These are phyloP conservation scores for Zalaria sp. DNA, from an alignment of 2,329 filamentous ascomycete genomes.

Conservation along the genomic window DNA sequence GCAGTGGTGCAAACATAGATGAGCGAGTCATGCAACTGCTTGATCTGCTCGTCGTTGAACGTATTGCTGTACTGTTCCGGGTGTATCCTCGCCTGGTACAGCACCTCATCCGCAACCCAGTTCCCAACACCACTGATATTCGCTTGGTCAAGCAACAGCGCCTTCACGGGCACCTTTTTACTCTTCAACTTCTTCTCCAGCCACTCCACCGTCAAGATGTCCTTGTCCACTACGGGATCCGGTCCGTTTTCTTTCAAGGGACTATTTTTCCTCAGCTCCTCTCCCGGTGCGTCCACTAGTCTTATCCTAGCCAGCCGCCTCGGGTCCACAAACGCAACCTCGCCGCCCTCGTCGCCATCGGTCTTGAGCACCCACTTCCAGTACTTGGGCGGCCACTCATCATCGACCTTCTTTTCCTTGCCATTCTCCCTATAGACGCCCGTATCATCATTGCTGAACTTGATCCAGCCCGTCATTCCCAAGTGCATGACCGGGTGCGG, in stretches of 20 bases:
- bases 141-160: slow-evolving; percentile 72
- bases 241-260: slow-evolving; percentile 87
- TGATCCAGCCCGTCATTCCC: slow-evolving; percentile 61
- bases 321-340: slow-evolving; percentile 70
- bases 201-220: slow-evolving; percentile 64
- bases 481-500: slow-evolving; percentile 58
- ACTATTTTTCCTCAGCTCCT: slow-evolving; percentile 58
- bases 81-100: slow-evolving; percentile 80
- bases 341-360: slow-evolving; percentile 30
- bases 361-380: slow-evolving; percentile 63
- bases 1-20: slow-evolving; percentile 69
- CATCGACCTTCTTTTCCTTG: slow-evolving; percentile 29
- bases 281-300: slow-evolving; percentile 65
- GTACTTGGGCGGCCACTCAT: slow-evolving; percentile 71
- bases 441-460: slow-evolving; percentile 66
- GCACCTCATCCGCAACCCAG: slow-evolving; percentile 91
- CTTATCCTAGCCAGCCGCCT: slow-evolving; percentile 67
- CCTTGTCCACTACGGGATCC: slow-evolving; percentile 74
- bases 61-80: slow-evolving; percentile 88
- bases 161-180: slow-evolving; percentile 79
- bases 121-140: slow-evolving; percentile 90
- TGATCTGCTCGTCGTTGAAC: slow-evolving; percentile 57
- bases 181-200: slow-evolving; percentile 54
- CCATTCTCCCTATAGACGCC: slow-evolving; percentile 58
- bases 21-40: slow-evolving; percentile 56